A percentile compares a stretch with the other conserved stretches of the same genome.
Conservation (phyloP, 192 early-diverging fungal species). For the Geranomyces michiganensis region DNA sequence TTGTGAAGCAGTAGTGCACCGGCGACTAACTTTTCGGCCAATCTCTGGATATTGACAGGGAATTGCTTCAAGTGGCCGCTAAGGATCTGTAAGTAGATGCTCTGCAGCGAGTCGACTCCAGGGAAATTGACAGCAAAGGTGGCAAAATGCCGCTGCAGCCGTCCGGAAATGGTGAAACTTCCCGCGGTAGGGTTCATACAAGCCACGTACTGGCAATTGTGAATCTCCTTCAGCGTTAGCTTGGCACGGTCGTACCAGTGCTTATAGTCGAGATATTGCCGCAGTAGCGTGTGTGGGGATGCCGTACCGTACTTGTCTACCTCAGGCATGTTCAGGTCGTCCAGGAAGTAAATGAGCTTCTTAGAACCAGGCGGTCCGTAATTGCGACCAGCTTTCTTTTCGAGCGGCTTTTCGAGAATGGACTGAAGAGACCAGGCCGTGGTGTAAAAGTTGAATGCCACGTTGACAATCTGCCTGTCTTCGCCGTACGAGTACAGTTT, state of each 20-base stretch:
- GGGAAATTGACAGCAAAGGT: slow-evolving; percentile 68
- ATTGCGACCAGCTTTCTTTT: slow-evolving; percentile 69
- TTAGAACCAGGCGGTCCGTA: slow-evolving; percentile 66
- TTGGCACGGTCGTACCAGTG: slow-evolving; percentile 70
- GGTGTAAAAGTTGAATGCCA: slow-evolving; percentile 72
- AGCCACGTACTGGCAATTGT: slow-evolving; percentile 69
- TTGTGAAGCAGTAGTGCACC: slow-evolving; percentile 60
- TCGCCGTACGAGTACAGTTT: slow-evolving; percentile 65
- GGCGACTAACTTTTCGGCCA: slow-evolving; percentile 58
- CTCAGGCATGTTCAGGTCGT: slow-evolving; percentile 72
- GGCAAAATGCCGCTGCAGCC: slow-evolving; percentile 66
- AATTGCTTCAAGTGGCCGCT: slow-evolving; percentile 58
- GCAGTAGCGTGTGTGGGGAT: slow-evolving; percentile 60
- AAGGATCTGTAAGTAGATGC: slow-evolving; percentile 62
- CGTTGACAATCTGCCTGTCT: slow-evolving; percentile 63
- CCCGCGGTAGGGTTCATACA: slow-evolving; percentile 73
- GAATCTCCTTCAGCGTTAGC: slow-evolving; percentile 69
- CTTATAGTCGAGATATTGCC: slow-evolving; percentile 64
- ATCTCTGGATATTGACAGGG: slow-evolving; percentile 55
- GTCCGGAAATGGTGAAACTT: slow-evolving; percentile 60
- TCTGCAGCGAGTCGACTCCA: slow-evolving; percentile 57
- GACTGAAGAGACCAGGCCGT: slow-evolving; percentile 62
- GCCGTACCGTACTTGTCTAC: slow-evolving; percentile 72
- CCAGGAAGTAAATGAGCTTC: slow-evolving; percentile 69
- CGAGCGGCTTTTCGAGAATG: slow-evolving; percentile 65